phyloP scores from a whole-genome alignment of 1,139 yeast species.

The Debaryomyces nepalensis region DNA sequence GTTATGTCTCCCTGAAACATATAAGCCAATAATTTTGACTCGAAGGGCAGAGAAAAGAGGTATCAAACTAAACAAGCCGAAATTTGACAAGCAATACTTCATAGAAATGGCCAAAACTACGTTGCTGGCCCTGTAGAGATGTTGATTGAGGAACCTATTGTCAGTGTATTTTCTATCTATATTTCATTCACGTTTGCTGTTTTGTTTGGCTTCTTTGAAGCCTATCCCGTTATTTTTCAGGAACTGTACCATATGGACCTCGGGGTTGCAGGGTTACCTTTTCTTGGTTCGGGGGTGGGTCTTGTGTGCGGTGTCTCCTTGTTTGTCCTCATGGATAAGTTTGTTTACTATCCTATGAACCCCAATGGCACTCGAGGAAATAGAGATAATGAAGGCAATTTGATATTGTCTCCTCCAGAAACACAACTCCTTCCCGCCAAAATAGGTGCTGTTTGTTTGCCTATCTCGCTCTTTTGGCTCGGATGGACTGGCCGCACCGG shows the following conservation, averaged over 20 bases:
- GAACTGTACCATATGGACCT: slow-evolving; percentile 60
- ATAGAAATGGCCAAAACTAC: slow-evolving; percentile 44
- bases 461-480: slow-evolving; percentile 76
- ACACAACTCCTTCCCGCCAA: slow-evolving; percentile 47
- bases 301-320: slow-evolving; percentile 55
- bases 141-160: slow-evolving; percentile 72
- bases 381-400: slow-evolving; percentile 58
- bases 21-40: slow-evolving; percentile 63
- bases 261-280: slow-evolving; percentile 72
- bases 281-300: slow-evolving; percentile 74
- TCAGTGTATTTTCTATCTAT: slow-evolving; percentile 65
- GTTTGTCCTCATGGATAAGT: slow-evolving; percentile 53
- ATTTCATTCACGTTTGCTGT: slow-evolving; percentile 77
- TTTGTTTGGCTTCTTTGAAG: slow-evolving; percentile 76
- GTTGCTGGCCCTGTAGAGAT: slow-evolving; percentile 64
- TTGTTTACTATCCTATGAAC: slow-evolving; percentile 56
- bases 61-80: slow-evolving; percentile 44
- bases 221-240: slow-evolving; percentile 72
- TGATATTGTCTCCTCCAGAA: slow-evolving; percentile 47
- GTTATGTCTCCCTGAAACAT: slow-evolving; percentile 67
- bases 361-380: slow-evolving; percentile 66
- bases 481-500: slow-evolving; percentile 70
- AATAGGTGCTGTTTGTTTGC: slow-evolving; percentile 65
- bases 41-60: slow-evolving; percentile 66
- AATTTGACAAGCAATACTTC: slow-evolving; percentile 23